Evolutionary conservation across 441 rosid species (phyloP).

Genomic region (Gossypium laxum): DNA sequence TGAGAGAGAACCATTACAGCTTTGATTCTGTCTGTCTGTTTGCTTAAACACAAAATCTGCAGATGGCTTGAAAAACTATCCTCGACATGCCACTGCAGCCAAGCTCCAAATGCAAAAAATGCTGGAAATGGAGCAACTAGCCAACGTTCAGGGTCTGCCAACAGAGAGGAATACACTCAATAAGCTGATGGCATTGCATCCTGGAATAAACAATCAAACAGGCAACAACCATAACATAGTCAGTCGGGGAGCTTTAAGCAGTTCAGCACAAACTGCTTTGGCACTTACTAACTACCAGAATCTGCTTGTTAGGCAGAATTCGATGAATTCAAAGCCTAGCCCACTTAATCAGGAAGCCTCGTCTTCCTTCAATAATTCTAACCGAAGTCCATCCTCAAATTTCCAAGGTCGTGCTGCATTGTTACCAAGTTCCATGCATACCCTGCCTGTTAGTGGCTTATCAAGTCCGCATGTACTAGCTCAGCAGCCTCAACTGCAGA

Average conservation of each 20-base stretch:
- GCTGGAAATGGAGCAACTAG: conserved; percentile 54
- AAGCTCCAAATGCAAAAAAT: conserved; percentile 75
- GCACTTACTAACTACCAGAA: conserved; percentile 69
- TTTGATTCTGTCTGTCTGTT: neutral
- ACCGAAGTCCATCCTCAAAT: conserved; percentile 39
- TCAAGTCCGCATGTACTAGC: conserved; percentile 37
- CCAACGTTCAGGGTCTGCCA: too few relatives aligned
- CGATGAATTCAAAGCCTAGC: conserved; percentile 53
- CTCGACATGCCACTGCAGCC: conserved; percentile 41
- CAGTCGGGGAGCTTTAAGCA: too few relatives aligned
- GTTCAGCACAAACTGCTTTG: conserved; percentile 45
- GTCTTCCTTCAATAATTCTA: conserved; percentile 42
- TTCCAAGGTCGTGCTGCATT: conserved; percentile 41
- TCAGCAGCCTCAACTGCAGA: conserved; percentile 36
- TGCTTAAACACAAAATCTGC: conserved; percentile 21
- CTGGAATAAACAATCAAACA: too few relatives aligned
- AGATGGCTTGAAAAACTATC: conserved; percentile 86
- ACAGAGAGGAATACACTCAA: too few relatives aligned
- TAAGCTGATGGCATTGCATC: too few relatives aligned
- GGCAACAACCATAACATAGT: too few relatives aligned
- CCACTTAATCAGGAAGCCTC: conserved; percentile 51
- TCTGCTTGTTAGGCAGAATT: conserved; percentile 67
- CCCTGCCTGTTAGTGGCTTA: conserved; percentile 40
- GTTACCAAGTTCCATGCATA: conserved; percentile 48
- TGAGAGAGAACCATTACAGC: neutral